Evolutionary conservation across 176 grass and related monocot species (phyloP).

Genomic region (Carex parvula): DNA sequence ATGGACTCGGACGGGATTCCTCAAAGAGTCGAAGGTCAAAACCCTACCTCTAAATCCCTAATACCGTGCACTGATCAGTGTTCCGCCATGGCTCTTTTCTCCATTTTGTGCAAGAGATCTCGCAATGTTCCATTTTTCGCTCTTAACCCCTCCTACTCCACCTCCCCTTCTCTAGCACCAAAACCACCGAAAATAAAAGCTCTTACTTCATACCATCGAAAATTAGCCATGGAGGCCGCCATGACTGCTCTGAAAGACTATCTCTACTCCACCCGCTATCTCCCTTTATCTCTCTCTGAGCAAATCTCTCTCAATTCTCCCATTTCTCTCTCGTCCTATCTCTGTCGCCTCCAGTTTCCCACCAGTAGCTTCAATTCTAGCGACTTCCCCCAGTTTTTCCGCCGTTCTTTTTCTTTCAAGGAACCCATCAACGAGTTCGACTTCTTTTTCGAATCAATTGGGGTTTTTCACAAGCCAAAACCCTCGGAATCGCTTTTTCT

Average conservation of each 20-base stretch:
- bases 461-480: conserved; percentile 21
- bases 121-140: background rate
- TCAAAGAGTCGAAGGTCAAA: too few relatives aligned
- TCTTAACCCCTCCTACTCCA: conserved; percentile 32
- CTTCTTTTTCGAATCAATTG: conserved; percentile 92
- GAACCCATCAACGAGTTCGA: conserved; percentile 78
- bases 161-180: background rate
- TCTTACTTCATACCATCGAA: conserved; percentile 39
- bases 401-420: conserved; percentile 51
- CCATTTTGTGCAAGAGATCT: background rate
- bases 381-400: conserved; percentile 40
- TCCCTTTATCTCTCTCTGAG: conserved; percentile 58
- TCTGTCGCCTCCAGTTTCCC: conserved; percentile 40
- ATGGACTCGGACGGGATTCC: too few relatives aligned
- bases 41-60: background rate
- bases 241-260: conserved; percentile 61
- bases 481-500: conserved; percentile 48
- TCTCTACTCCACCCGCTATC: conserved; percentile 63
- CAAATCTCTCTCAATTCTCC: conserved; percentile 55
- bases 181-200: conserved; percentile 41
- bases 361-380: conserved; percentile 8
- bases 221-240: conserved; percentile 47
- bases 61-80: background rate
- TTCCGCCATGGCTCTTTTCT: conserved; percentile 23
- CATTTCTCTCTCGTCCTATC: conserved; percentile 45